Evolutionary conservation across 768 basidiomycete genomes (phyloP).

Genomic region (Crassisporium funariophilum): DNA sequence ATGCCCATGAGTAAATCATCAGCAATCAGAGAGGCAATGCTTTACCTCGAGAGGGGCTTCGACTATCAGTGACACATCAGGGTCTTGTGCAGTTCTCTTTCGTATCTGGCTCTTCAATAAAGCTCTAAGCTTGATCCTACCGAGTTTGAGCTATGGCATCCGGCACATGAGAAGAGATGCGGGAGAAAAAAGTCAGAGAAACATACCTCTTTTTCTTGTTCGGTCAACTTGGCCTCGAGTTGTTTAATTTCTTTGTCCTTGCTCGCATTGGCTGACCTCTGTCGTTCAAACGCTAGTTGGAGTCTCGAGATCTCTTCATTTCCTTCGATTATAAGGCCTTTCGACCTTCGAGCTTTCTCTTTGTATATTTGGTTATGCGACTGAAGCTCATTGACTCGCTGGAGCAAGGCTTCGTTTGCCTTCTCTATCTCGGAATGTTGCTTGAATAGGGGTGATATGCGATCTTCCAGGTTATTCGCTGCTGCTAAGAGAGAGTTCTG

Average conservation of each 20-base stretch:
- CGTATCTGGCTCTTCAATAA: constrained; percentile 2
- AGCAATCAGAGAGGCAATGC: too few relatives aligned
- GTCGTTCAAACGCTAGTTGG: background rate
- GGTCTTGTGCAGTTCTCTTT: background rate
- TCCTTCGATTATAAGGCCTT: background rate
- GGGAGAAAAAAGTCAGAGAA: background rate
- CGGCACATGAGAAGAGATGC: background rate
- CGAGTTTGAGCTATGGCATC: background rate
- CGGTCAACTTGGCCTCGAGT: background rate
- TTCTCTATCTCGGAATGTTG: background rate
- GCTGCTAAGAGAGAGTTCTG: constrained; percentile 4
- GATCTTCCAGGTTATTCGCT: constrained; percentile 2
- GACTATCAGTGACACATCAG: background rate
- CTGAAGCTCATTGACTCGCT: background rate
- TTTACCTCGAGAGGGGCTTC: too few relatives aligned
- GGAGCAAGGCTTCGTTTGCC: constrained; percentile 1
- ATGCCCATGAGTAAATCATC: too few relatives aligned
- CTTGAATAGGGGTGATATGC: constrained; percentile 1
- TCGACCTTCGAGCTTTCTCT: background rate
- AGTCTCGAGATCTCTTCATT: constrained; percentile 5
- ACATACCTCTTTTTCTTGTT: constrained; percentile 8
- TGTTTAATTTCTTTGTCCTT: background rate
- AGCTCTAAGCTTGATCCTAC: constrained; percentile 10
- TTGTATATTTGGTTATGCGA: background rate
- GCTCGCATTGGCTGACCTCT: background rate